Conservation (phyloP, 2,329 filamentous ascomycete genomes). For the Colletotrichum liaoningense region DNA sequence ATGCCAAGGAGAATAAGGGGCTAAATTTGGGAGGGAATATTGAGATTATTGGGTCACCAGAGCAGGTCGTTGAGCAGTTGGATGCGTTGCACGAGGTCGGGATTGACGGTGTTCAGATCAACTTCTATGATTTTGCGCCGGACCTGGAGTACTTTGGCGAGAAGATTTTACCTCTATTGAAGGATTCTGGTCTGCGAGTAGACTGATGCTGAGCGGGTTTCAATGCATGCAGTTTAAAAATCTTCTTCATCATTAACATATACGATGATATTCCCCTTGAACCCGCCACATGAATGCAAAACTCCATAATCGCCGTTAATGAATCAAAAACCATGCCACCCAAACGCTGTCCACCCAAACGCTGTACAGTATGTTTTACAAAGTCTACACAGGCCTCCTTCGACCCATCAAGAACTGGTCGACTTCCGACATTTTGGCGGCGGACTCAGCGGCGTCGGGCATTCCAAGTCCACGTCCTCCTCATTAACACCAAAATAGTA, state of each 20-base stretch:
- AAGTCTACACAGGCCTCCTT: neutral
- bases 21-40: slow-evolving; percentile 1
- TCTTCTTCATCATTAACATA: neutral
- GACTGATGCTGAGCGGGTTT: neutral
- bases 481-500: slow-evolving; percentile 21
- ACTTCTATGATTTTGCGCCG: slow-evolving; percentile 21
- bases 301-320: neutral
- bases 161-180: neutral
- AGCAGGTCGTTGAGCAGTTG: neutral
- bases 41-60: slow-evolving; percentile 6
- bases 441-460: slow-evolving; percentile 27
- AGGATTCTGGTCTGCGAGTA: neutral
- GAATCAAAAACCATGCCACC: neutral
- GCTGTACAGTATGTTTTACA: neutral
- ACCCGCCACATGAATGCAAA: neutral
- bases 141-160: neutral
- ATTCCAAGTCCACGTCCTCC: slow-evolving; percentile 18
- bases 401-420: too few species aligned
- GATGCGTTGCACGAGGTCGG: neutral
- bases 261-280: neutral
- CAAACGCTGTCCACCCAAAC: neutral
- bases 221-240: too few species aligned
- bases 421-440: slow-evolving; percentile 19
- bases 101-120: slow-evolving; percentile 1
- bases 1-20: neutral